phyloP scores from a whole-genome alignment of 257 asterid genomes.

The Fraxinus pennsylvanica region DNA sequence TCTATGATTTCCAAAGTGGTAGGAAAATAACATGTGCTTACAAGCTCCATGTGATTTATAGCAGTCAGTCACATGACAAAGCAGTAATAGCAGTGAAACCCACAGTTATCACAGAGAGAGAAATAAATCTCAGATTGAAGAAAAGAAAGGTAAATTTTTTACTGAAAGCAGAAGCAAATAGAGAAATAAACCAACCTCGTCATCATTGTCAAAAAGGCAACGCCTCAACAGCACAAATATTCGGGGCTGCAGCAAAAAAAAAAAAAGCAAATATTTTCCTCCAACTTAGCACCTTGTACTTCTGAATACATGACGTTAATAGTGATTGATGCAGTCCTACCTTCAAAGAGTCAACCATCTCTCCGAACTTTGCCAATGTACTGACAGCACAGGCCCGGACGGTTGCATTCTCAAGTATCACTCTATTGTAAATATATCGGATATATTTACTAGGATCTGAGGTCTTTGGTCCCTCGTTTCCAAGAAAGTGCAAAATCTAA shows the following conservation, averaged over 20 bases:
- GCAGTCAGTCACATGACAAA: not conserved
- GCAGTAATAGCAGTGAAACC: not conserved
- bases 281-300: conserved; percentile 24
- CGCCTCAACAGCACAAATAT: conserved; percentile 74
- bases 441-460: conserved; percentile 91
- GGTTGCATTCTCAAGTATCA: conserved; percentile 91
- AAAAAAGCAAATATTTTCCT: conserved; percentile 2
- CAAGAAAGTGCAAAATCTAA: conserved; percentile 93
- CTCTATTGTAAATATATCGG: conserved; percentile 83
- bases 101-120: not conserved
- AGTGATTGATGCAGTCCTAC: conserved; percentile 38
- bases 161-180: not conserved
- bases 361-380: conserved; percentile 91
- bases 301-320: conserved; percentile 5
- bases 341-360: conserved; percentile 79
- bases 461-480: conserved; percentile 95
- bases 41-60: not conserved
- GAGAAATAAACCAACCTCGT: conserved; percentile 65
- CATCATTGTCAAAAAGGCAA: conserved; percentile 87
- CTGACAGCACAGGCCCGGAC: conserved; percentile 96
- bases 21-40: not conserved
- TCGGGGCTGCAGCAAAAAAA: conserved; percentile 71
- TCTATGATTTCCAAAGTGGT: not conserved
- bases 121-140: not conserved
- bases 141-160: not conserved